Percentiles rank a stretch among this genome's conserved stretches.
These are phyloP conservation scores for Dendrocalamus sinicus DNA, from an alignment of 176 grass and related monocot species.

Conservation along the genomic window DNA sequence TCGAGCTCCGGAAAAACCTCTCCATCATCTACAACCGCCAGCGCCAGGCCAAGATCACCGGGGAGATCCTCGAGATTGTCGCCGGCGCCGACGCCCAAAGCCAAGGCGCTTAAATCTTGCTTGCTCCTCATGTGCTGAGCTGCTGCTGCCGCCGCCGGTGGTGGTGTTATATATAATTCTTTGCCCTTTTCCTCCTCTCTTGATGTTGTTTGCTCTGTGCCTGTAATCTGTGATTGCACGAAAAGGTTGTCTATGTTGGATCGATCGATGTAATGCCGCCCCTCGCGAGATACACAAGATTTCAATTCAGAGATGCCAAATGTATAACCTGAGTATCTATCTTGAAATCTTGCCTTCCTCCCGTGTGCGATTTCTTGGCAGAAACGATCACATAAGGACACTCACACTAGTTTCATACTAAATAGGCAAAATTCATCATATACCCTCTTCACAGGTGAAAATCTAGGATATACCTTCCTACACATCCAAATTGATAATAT, in stretches of 20 bases:
- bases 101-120: neutral
- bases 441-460: too few relatives aligned
- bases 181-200: constrained; percentile 1
- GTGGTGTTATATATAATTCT: constrained; percentile 48
- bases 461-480: too few relatives aligned
- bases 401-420: too few relatives aligned
- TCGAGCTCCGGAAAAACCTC: constrained; percentile 62
- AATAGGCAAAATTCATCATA: too few relatives aligned
- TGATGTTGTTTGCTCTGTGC: constrained; percentile 5
- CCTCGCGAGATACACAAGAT: constrained; percentile 44
- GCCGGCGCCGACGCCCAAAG: constrained; percentile 62
- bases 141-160: neutral
- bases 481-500: too few relatives aligned
- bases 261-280: constrained; percentile 4
- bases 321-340: constrained; percentile 45
- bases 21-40: constrained; percentile 65
- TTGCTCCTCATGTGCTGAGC: neutral
- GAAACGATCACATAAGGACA: neutral
- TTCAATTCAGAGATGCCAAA: constrained; percentile 52
- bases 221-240: constrained; percentile 56
- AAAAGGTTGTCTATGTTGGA: constrained; percentile 33
- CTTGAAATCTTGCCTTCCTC: neutral
- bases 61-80: constrained; percentile 89
- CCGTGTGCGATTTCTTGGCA: neutral
- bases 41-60: constrained; percentile 90